Evolutionary conservation across 345 rosid genomes (phyloP), one percentile per base, ranked within the genome.

Genomic region (Turritis glabra): DNA sequence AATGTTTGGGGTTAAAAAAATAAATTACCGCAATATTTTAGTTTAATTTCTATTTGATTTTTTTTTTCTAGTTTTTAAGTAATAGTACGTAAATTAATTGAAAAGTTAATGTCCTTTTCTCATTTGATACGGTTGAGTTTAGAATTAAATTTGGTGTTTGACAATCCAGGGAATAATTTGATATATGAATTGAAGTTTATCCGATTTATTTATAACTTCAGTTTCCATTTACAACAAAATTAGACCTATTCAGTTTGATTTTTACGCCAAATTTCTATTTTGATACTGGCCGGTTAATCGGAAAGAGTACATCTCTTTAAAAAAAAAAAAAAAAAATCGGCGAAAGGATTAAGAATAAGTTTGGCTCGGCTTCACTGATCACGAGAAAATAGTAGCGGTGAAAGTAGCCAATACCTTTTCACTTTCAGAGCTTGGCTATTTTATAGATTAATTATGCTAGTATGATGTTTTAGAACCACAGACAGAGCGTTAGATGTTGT

Each of bases 351-450:
- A 17, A 5, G 32, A 32, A 12, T 38, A 38, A 26, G n/a, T 46
- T 26, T 41, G 53, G 68, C 46, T 66, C 32, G 57, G 59, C 71
- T 65, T 65, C 44, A 64, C 10, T 62, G n/a, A n/a, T n/a, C 51
- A 62, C 21, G 50, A 61, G 21, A 12, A n/a, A n/a, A 3, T 8
- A 30, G 67, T 22, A 62, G 23, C 51, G 67, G 35, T 63, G 33
- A 43, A 25, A 41, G 14, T 41, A 62, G 64, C 64, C 46, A 35
- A 35, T 48, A 44, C 15, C 12, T 30, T 18, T 32, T 5, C 26
- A 57, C 63, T 53, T 21, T 26, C 33, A 25, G 8, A 6, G 18
- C 18, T 52, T 25, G 5, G n/a, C n/a, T n/a, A n/a, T n/a, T n/a
- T n/a, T n/a, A n/a, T n/a, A n/a, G n/a, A n/a, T n/a, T n/a, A n/a